Evolutionary conservation across 2,329 filamentous ascomycete species (phyloP), one percentile per base, ranked within the genome.

Genomic region (Calonectria pseudoturangicola): DNA sequence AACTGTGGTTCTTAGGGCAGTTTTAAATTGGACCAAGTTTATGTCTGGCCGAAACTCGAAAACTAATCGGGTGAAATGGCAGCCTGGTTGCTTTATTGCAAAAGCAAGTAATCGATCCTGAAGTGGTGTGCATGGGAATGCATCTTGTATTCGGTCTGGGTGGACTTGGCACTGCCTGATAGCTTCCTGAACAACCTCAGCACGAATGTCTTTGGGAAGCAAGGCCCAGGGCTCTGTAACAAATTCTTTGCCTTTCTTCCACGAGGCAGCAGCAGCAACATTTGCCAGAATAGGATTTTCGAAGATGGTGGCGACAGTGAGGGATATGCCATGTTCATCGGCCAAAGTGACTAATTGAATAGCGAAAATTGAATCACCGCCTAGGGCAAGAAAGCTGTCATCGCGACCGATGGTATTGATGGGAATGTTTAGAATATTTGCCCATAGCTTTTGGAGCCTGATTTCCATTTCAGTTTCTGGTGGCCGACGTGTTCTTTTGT

Each of bases 361-460:
- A 1, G 87, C 87, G 0, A 82, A 74, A 4, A 89, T 83, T 0
- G 87, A 89, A 75, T 89, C 86, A 30, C 88, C 88, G 7, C 88
- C 87, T 0, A 88, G 82, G 0, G 81, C 82, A 80, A 89, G 87
- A 78, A 89, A 89, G 78, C 85, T 87, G 72, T 88, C 85, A 3
- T 86, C 83, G 2, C 82, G 74, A 2, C 83, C 83, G 30, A 88
- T 85, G 5, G 76, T 72, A 2, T 82, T 76, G 16, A 80, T 67
- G 1, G 79, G 72, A 5, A 86, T 74, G 2, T 76, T 76, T 3
- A 88, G 79, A 0, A 85, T 76, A 1, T 80, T 76, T 9, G 80
- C 79, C 86, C 87, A 88, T 27, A 84, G 77, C 25, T 70, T 60
- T 16, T 79, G 82, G n/a, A 86, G 74, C 0, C 76, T 77, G 10